phyloP scores from a whole-genome alignment of 352 stramenopile genomes.

The Phytophthora fragariaefolia region DNA sequence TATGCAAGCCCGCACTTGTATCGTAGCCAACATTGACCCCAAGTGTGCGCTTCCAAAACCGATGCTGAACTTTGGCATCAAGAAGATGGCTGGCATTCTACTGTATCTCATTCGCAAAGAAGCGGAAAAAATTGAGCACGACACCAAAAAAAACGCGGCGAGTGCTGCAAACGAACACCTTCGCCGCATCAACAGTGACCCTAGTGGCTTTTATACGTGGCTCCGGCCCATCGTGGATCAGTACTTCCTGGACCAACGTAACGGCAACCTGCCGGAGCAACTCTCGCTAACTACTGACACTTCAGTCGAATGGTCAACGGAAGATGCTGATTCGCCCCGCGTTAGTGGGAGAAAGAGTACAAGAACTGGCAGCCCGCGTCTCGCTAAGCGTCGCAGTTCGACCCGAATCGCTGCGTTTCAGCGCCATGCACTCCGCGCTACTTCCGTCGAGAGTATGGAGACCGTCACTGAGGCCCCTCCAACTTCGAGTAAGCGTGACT shows the following conservation, averaged over 20 bases:
- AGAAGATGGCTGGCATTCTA: constrained; percentile 82
- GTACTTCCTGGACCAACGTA: constrained; percentile 64
- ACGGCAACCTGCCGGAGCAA: constrained; percentile 41
- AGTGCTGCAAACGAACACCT: constrained; percentile 61
- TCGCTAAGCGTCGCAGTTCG: constrained; percentile 29
- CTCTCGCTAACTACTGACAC: constrained; percentile 27
- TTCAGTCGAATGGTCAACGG: constrained; percentile 12
- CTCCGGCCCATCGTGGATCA: constrained; percentile 66
- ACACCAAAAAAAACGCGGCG: constrained; percentile 37
- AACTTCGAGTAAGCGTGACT: constrained; percentile 19
- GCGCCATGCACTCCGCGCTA: constrained; percentile 17
- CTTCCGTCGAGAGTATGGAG: constrained; percentile 3
- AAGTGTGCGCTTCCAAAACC: constrained; percentile 76
- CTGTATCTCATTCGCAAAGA: constrained; percentile 81
- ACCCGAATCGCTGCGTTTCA: constrained; percentile 47
- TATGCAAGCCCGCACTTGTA: constrained; percentile 70
- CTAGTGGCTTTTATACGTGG: constrained; percentile 82
- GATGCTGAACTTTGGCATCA: constrained; percentile 84
- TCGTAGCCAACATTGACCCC: constrained; percentile 81
- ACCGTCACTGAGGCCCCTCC: constrained; percentile 5
- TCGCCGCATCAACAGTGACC: constrained; percentile 65
- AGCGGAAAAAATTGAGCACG: constrained; percentile 80
- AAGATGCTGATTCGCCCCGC: constrained; percentile 9
- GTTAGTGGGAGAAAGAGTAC: constrained; percentile 16
- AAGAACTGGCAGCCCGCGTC: constrained; percentile 30